Percentiles rank a stretch among this genome's conserved stretches.
Conservation (phyloP, 805 yeast genomes). For the Lipomyces starkeyi region DNA sequence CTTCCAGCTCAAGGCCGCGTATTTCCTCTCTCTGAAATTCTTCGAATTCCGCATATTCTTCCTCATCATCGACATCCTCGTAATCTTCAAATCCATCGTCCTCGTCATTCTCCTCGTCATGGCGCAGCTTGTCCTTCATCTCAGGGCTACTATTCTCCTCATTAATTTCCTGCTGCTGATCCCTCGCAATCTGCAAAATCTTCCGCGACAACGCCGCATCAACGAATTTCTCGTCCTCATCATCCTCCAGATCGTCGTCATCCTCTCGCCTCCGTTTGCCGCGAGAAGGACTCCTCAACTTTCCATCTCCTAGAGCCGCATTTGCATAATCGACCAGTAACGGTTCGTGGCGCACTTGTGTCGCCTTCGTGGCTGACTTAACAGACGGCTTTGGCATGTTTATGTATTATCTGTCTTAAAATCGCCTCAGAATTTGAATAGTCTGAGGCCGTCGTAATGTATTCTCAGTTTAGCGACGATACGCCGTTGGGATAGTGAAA, state of each 20-base stretch:
- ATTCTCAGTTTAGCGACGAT: not conserved
- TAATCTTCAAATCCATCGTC: slow-evolving; percentile 56
- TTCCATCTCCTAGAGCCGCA: slow-evolving; percentile 35
- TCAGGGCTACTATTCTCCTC: slow-evolving; percentile 60
- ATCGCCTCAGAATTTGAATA: not conserved
- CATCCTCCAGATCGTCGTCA: slow-evolving; percentile 44
- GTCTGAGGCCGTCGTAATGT: not conserved
- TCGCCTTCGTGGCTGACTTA: not conserved
- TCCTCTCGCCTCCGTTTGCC: slow-evolving; percentile 14
- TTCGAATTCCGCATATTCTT: slow-evolving; percentile 59
- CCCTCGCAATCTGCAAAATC: slow-evolving; percentile 86
- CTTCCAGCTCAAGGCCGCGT: slow-evolving; percentile 51
- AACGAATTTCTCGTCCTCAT: slow-evolving; percentile 65
- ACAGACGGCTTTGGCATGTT: not conserved
- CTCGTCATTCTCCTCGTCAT: slow-evolving; percentile 52
- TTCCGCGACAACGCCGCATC: slow-evolving; percentile 85
- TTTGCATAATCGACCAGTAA: slow-evolving; percentile 28
- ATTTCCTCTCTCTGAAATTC: slow-evolving; percentile 57
- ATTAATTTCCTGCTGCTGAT: slow-evolving; percentile 89
- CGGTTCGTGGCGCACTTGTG: slow-evolving; percentile 31
- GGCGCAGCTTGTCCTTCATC: slow-evolving; percentile 38
- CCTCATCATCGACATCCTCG: slow-evolving; percentile 51
- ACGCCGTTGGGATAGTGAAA: not conserved
- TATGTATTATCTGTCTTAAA: not conserved
- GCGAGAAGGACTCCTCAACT: slow-evolving; percentile 7